These are phyloP conservation scores for Barnettozyma populi DNA, from an alignment of 805 yeast species.

Conservation along the genomic window DNA sequence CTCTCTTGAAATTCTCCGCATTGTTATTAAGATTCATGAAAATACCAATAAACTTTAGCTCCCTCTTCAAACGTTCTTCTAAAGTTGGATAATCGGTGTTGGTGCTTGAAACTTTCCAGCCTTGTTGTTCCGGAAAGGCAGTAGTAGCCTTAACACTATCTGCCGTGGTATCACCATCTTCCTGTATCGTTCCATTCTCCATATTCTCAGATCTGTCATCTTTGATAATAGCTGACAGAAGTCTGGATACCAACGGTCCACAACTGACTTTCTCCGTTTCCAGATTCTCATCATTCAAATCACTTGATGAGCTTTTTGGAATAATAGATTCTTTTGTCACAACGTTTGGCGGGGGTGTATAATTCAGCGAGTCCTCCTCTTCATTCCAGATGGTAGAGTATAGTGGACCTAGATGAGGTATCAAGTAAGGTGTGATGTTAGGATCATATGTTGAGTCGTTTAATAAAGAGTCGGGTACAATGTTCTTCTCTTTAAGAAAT, in stretches of 20 bases:
- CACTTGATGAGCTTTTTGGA: constrained; percentile 58
- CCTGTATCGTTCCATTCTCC: constrained; percentile 21
- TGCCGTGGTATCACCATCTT: constrained; percentile 24
- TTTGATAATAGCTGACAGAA: constrained; percentile 72
- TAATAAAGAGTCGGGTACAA: constrained; percentile 44
- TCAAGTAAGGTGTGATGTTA: constrained; percentile 62
- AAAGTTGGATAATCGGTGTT: constrained; percentile 68
- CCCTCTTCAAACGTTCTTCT: constrained; percentile 85
- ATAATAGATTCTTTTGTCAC: constrained; percentile 34
- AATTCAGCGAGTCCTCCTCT: constrained; percentile 56
- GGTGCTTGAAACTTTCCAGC: constrained; percentile 40
- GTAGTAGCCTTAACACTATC: constrained; percentile 23
- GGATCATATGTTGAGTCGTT: constrained; percentile 52
- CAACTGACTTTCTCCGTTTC: constrained; percentile 76
- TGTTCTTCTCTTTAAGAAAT: constrained; percentile 57
- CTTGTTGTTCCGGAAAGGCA: constrained; percentile 37
- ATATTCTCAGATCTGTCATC: constrained; percentile 25
- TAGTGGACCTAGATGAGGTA: constrained; percentile 80
- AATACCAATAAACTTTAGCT: constrained; percentile 85
- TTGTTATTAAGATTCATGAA: constrained; percentile 49
- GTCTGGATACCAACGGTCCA: constrained; percentile 85
- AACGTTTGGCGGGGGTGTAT: constrained; percentile 44
- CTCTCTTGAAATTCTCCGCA: constrained; percentile 22
- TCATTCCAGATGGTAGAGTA: constrained; percentile 85
- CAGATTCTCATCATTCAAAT: constrained; percentile 52